These are phyloP conservation scores for Phytophthora crassamura DNA, from an alignment of 352 stramenopile species.

Conservation along the genomic window DNA sequence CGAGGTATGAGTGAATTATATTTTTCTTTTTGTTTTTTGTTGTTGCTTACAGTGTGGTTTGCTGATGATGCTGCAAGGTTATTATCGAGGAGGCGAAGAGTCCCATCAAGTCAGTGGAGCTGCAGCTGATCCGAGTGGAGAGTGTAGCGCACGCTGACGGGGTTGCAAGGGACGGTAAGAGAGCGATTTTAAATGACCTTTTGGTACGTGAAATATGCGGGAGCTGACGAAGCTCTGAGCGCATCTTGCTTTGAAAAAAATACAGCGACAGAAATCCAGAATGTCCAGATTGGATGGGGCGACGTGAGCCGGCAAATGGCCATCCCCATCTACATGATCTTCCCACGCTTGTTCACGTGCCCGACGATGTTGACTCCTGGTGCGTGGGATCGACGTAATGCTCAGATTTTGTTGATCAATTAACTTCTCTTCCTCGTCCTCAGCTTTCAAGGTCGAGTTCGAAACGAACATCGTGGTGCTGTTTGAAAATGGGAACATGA, in stretches of 20 bases:
- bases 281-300: conserved; percentile 93
- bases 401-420: neutral
- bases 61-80: conserved; percentile 46
- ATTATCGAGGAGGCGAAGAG: conserved; percentile 78
- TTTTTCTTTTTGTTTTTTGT: conserved; percentile 13
- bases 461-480: conserved; percentile 94
- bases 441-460: conserved; percentile 92
- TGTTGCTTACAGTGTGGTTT: neutral
- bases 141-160: conserved; percentile 83
- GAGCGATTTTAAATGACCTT: neutral
- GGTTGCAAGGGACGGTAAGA: conserved; percentile 76
- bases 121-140: conserved; percentile 93
- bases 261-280: conserved; percentile 94
- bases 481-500: conserved; percentile 93
- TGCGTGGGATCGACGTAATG: conserved; percentile 25
- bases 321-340: conserved; percentile 96
- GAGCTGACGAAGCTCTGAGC: neutral
- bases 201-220: too few relatives aligned
- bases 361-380: conserved; percentile 88
- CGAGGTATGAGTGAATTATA: conserved; percentile 53
- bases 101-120: conserved; percentile 88
- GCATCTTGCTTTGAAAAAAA: neutral
- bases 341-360: conserved; percentile 93
- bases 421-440: neutral
- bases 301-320: conserved; percentile 89